Evolutionary conservation across 768 basidiomycete species (phyloP), one percentile per base, ranked within the genome.

Genomic region (Rhodosporidiobolus odoratus): DNA sequence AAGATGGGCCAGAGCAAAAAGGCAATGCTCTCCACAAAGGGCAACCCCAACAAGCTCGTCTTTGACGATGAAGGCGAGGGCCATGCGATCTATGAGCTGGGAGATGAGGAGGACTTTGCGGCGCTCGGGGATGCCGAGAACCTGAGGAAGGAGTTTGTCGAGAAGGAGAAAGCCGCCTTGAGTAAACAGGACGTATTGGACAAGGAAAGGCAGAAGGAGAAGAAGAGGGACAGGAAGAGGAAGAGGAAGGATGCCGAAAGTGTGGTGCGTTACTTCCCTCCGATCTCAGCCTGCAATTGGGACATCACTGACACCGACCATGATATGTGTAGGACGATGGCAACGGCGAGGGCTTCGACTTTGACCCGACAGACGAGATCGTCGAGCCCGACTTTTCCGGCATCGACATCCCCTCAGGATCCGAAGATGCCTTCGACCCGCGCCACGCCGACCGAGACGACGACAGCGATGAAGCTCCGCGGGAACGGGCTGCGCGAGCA

Each of bases 221-320:
- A 92, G 84, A 89, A 88, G 81, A 81, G 84, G 72, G 94, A 96
- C 79, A 93, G 90, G 84, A 96, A 95, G 83, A 82, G 90, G 72
- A 95, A 93, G 81, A 82, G 90, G 77, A 95, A 94, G 81, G 89
- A 91, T 65, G 40, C 58, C 7, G 73, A 75, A 32, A 83, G 85
- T 45, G 89, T 91, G 77, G 82, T 80, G 64, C 76, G 83, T 80
- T 56, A 65, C 78, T n/a, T n/a, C n/a, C n/a, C n/a, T n/a, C n/a
- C n/a, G n/a, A n/a, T n/a, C n/a, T n/a, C n/a, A n/a, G n/a, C n/a
- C n/a, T n/a, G n/a, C n/a, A n/a, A n/a, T n/a, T n/a, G n/a, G n/a
- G n/a, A n/a, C n/a, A n/a, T n/a, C n/a, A n/a, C n/a, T n/a, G n/a
- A n/a, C n/a, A n/a, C n/a, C n/a, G n/a, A n/a, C 13, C 59, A 43